Evolutionary conservation across 2,329 filamentous ascomycete species (phyloP).

Genomic region (Aspergillus transmontanensis): DNA sequence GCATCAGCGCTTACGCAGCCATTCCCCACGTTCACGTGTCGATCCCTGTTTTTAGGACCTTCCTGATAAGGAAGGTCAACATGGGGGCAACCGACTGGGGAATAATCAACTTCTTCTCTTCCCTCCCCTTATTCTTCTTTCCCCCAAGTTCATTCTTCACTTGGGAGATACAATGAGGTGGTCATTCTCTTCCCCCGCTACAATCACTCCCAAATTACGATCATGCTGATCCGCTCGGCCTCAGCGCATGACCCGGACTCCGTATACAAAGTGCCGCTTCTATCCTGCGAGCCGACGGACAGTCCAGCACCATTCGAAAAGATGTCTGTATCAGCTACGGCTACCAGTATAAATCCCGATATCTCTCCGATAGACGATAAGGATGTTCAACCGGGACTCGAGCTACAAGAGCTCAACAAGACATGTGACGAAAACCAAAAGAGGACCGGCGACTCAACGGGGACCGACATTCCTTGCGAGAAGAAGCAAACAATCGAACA

Average conservation of each 20-base stretch:
- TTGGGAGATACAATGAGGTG: neutral
- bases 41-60: neutral
- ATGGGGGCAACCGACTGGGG: neutral
- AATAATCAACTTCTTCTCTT: neutral
- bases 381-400: slow-evolving; percentile 1
- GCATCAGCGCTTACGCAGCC: neutral
- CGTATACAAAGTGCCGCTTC: slow-evolving; percentile 1
- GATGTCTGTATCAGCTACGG: neutral
- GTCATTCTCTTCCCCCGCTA: neutral
- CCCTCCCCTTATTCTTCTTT: neutral
- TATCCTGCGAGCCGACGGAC: neutral
- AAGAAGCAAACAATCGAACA: neutral
- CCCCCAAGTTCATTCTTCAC: neutral
- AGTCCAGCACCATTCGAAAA: neutral
- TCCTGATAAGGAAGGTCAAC: slow-evolving; percentile 9
- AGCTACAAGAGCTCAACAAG: slow-evolving; percentile 7
- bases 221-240: neutral
- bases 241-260: neutral
- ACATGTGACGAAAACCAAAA: slow-evolving; percentile 8
- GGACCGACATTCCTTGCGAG: slow-evolving; percentile 18
- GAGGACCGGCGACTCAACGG: slow-evolving; percentile 6
- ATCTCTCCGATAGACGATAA: neutral
- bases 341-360: neutral
- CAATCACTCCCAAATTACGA: neutral
- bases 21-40: slow-evolving; percentile 9